These are phyloP conservation scores for Mucor lusitanicus DNA, from an alignment of 371 early-diverging fungal species.

Conservation along the genomic window DNA sequence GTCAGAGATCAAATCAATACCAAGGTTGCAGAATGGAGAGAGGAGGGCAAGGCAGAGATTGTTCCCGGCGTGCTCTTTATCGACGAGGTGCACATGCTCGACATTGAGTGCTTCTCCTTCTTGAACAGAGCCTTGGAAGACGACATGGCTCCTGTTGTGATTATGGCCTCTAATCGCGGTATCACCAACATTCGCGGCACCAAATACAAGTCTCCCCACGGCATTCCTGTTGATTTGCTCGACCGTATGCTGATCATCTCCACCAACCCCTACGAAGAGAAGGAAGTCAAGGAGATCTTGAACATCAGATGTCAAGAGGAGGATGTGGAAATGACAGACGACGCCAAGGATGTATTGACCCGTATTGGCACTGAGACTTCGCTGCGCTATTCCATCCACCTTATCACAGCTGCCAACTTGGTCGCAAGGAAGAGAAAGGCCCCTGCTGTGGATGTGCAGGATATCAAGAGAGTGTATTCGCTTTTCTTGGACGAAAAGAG, in stretches of 20 bases:
- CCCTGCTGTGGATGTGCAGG: constrained; percentile 84
- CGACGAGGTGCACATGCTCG: constrained; percentile 99
- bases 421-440: constrained; percentile 92
- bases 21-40: constrained; percentile 98
- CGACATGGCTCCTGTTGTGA: constrained; percentile 94
- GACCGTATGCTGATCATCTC: constrained; percentile 94
- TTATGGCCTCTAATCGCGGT: constrained; percentile 98
- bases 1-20: constrained; percentile 98
- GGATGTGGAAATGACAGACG: constrained; percentile 95
- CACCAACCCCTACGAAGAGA: constrained; percentile 82
- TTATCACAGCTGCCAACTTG: constrained; percentile 92
- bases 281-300: constrained; percentile 92
- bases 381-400: constrained; percentile 96
- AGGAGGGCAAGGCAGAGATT: constrained; percentile 98
- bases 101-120: constrained; percentile 99
- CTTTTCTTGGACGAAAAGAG: constrained; percentile 96
- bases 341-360: constrained; percentile 88
- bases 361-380: constrained; percentile 91
- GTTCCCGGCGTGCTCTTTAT: constrained; percentile 98
- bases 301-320: constrained; percentile 94
- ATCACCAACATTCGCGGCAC: constrained; percentile 95
- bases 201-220: constrained; percentile 91
- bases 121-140: constrained; percentile 97
- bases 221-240: constrained; percentile 96
- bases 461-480: constrained; percentile 91